A percentile compares a stretch with the other conserved stretches of the same genome.
Evolutionary conservation across 169 alveolate genomes (phyloP).

Genomic region (Cryptosporidium sp.): DNA sequence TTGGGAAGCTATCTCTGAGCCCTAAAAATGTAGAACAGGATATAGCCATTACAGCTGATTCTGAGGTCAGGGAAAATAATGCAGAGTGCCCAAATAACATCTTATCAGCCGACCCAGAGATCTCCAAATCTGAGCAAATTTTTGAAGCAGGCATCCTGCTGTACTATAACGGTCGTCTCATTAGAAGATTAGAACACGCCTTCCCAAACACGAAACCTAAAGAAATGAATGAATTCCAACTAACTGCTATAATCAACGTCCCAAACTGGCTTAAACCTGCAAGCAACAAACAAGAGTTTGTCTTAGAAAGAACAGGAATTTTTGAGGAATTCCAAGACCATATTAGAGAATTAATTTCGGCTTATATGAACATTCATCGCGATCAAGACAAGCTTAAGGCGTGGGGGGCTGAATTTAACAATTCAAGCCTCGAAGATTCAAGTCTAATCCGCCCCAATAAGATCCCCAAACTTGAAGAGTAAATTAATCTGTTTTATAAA

Average conservation of each 20-base stretch:
- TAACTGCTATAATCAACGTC: conserved; percentile 88
- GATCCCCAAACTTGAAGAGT: conserved; percentile 28
- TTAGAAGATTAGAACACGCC: conserved; percentile 87
- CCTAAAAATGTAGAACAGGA: not conserved
- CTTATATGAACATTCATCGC: conserved; percentile 81
- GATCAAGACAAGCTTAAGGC: conserved; percentile 79
- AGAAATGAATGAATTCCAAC: conserved; percentile 81
- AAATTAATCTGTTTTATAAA: not conserved
- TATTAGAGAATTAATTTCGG: conserved; percentile 78
- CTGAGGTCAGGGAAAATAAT: not conserved
- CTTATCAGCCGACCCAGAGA: not conserved
- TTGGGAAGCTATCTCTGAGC: conserved; percentile 10
- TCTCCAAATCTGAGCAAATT: conserved; percentile 77
- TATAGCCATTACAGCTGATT: not conserved
- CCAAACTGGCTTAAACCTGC: conserved; percentile 92
- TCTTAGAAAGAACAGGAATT: conserved; percentile 87
- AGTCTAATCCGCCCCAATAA: conserved; percentile 21
- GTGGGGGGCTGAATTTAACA: conserved; percentile 79
- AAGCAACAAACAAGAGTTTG: conserved; percentile 89
- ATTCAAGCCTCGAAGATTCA: not conserved
- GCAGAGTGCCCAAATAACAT: not conserved
- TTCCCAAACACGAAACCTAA: conserved; percentile 82
- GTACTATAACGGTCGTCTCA: conserved; percentile 87
- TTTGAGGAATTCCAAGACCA: conserved; percentile 86
- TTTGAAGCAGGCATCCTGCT: conserved; percentile 90